phyloP scores from a whole-genome alignment of 768 basidiomycete species.

The Megacollybia marginata region DNA sequence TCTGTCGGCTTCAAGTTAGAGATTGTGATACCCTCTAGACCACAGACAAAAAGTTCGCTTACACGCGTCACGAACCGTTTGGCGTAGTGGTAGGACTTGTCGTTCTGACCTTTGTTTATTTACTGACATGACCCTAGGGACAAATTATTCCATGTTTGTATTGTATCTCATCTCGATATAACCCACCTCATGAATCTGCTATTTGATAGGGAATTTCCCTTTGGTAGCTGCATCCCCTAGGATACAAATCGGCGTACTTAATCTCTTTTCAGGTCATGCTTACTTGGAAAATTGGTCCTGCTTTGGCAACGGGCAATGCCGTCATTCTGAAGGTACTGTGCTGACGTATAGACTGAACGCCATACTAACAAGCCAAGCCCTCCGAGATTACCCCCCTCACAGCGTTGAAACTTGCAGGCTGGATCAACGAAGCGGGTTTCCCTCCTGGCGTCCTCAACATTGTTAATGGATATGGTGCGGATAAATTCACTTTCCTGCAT shows the following conservation, averaged over 20 bases:
- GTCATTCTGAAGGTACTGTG: slow-evolving; percentile 37
- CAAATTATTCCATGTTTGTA: slow-evolving; percentile 26
- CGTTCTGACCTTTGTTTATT: neutral
- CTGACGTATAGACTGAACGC: neutral
- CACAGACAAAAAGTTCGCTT: slow-evolving; percentile 36
- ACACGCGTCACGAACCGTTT: slow-evolving; percentile 56
- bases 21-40: slow-evolving; percentile 16
- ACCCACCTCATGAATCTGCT: neutral
- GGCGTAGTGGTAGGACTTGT: slow-evolving; percentile 32
- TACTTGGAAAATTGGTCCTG: slow-evolving; percentile 56
- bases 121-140: slow-evolving; percentile 12
- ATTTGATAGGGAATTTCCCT: slow-evolving; percentile 48
- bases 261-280: slow-evolving; percentile 32
- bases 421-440: slow-evolving; percentile 52
- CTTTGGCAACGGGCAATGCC: slow-evolving; percentile 54
- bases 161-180: neutral
- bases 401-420: slow-evolving; percentile 35
- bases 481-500: neutral
- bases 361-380: slow-evolving; percentile 27
- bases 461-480: slow-evolving; percentile 43
- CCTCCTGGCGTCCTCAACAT: slow-evolving; percentile 60
- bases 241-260: slow-evolving; percentile 21
- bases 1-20: neutral
- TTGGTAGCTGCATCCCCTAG: slow-evolving; percentile 21
- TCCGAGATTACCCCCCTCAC: slow-evolving; percentile 60